phyloP scores from a whole-genome alignment of 345 rosid species.

The Eucalyptus coolabah region DNA sequence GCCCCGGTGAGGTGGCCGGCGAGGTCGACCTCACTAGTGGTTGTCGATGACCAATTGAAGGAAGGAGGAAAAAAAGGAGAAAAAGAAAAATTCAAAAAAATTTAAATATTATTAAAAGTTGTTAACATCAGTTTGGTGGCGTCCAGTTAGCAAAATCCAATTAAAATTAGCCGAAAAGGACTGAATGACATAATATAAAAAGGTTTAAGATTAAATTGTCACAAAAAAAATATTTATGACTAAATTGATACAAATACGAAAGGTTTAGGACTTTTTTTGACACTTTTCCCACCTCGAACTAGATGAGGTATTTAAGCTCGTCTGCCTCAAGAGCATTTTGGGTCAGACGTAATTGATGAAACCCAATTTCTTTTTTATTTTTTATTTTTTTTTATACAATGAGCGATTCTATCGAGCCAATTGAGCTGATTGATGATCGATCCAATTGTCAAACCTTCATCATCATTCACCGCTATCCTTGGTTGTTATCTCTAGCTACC shows the following conservation, averaged over 20 bases:
- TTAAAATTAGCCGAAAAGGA: rapidly evolving
- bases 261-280: too few species aligned
- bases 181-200: too few species aligned
- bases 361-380: not conserved
- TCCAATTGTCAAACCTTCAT: not conserved
- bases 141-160: rapidly evolving
- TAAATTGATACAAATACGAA: too few species aligned
- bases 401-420: not conserved
- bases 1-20: too few species aligned
- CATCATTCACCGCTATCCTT: not conserved
- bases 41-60: rapidly evolving
- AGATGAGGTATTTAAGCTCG: not conserved
- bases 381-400: not conserved
- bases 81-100: too few species aligned
- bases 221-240: rapidly evolving
- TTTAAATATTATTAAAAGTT: too few species aligned
- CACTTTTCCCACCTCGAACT: not conserved
- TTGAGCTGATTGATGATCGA: not conserved
- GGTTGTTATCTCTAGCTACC: not conserved
- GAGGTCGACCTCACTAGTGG: too few species aligned
- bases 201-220: too few species aligned
- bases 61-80: too few species aligned
- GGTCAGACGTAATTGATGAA: not conserved
- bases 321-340: not conserved
- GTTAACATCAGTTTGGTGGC: rapidly evolving